These are phyloP conservation scores for Macrolepiota albuminosa DNA, from an alignment of 768 basidiomycete genomes.

Conservation along the genomic window DNA sequence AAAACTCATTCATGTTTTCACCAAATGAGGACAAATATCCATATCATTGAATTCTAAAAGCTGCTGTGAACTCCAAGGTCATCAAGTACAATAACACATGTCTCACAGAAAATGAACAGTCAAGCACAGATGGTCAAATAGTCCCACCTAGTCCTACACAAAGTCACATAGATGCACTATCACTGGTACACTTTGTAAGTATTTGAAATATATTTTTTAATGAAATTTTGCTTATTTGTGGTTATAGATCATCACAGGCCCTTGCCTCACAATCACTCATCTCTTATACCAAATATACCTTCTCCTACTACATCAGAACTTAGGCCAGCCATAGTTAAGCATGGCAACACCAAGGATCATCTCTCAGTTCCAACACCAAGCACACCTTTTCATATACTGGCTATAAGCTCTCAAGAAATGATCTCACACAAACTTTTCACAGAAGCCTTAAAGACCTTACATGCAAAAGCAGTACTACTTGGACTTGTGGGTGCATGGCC, in stretches of 20 bases:
- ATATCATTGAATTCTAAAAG: slow-evolving; percentile 45
- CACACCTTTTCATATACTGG: slow-evolving; percentile 76
- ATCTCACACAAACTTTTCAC: slow-evolving; percentile 79
- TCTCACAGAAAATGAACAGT: slow-evolving; percentile 64
- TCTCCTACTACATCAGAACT: slow-evolving; percentile 83
- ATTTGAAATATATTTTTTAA: background rate
- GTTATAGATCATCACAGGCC: slow-evolving; percentile 58
- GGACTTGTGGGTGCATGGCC: slow-evolving; percentile 20
- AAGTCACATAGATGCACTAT: slow-evolving; percentile 89
- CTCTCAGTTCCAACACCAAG: slow-evolving; percentile 41
- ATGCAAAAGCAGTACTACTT: slow-evolving; percentile 67
- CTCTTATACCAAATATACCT: slow-evolving; percentile 81
- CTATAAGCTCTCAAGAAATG: slow-evolving; percentile 73
- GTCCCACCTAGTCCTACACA: slow-evolving; percentile 86
- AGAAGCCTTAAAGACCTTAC: slow-evolving; percentile 75
- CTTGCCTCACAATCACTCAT: slow-evolving; percentile 51
- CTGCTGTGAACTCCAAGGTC: slow-evolving; percentile 41
- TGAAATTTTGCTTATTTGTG: slow-evolving; percentile 4
- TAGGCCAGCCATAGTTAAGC: slow-evolving; percentile 77
- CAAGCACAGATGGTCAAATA: slow-evolving; percentile 37
- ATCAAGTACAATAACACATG: slow-evolving; percentile 84
- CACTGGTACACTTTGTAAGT: slow-evolving; percentile 83
- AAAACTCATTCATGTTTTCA: slow-evolving; percentile 93
- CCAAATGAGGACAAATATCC: slow-evolving; percentile 89
- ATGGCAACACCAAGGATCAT: slow-evolving; percentile 87